Conservation (phyloP, 1,284 basidiomycete genomes). For the Microbotryum silenes-acaulis region DNA sequence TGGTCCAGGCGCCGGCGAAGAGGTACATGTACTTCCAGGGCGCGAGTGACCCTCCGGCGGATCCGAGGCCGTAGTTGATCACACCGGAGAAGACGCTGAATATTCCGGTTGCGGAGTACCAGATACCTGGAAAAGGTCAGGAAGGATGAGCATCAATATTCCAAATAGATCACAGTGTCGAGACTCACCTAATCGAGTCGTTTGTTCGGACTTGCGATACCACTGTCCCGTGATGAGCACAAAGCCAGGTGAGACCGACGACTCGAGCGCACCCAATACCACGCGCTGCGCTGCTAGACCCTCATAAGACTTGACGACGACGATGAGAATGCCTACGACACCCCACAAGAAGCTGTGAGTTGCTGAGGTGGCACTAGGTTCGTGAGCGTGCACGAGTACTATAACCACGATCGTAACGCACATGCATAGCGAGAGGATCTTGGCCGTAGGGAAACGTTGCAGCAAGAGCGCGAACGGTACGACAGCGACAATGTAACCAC, state of each 20-base stretch:
- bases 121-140: constrained; percentile 37
- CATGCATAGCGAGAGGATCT: constrained; percentile 37
- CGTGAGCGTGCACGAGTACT: background rate
- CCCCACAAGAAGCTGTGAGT: constrained; percentile 44
- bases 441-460: constrained; percentile 44
- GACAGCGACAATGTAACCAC: constrained; percentile 39
- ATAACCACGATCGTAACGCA: constrained; percentile 9
- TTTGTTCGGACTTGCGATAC: constrained; percentile 45
- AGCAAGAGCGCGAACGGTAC: constrained; percentile 46
- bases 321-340: constrained; percentile 45
- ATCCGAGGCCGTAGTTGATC: constrained; percentile 47
- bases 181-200: constrained; percentile 2
- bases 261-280: constrained; percentile 45
- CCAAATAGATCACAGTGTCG: no score
- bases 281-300: constrained; percentile 47
- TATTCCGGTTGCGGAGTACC: constrained; percentile 49
- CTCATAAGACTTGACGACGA: constrained; percentile 42
- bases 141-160: background rate
- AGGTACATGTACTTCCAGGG: constrained; percentile 48
- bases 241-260: constrained; percentile 47
- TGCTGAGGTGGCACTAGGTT: background rate
- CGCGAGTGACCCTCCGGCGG: constrained; percentile 38
- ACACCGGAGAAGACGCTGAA: constrained; percentile 44
- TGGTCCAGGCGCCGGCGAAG: constrained; percentile 47
- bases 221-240: constrained; percentile 46